Evolutionary conservation across 306 rosid genomes (phyloP).

Genomic region (Castanea crenata): DNA sequence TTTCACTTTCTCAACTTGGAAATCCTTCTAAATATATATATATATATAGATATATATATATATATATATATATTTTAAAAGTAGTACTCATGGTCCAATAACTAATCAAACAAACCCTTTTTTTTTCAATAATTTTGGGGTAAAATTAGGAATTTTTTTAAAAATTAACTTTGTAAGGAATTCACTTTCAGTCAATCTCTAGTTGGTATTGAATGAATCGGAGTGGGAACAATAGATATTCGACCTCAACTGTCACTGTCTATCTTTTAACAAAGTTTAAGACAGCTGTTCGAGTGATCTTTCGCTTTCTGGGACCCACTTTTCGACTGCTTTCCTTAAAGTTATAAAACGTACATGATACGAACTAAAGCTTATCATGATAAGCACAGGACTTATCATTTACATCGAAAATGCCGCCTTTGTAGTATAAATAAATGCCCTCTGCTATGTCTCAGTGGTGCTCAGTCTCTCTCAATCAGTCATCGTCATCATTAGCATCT

Average conservation of each 20-base stretch:
- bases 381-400: rapidly evolving
- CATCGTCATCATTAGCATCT: neutral
- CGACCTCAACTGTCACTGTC: constrained; percentile 13
- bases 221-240: neutral
- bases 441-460: neutral
- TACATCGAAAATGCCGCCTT: constrained; percentile 23
- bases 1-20: too few species aligned
- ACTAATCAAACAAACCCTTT: too few species aligned
- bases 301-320: neutral
- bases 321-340: neutral
- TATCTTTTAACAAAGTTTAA: constrained; percentile 3
- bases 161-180: too few species aligned
- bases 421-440: neutral
- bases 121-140: neutral
- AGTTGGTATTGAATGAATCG: neutral
- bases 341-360: too few species aligned
- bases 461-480: neutral
- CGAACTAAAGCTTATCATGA: neutral
- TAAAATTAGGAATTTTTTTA: neutral
- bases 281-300: constrained; percentile 1
- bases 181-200: neutral
- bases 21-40: too few species aligned
- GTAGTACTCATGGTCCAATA: too few species aligned
- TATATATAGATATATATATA: too few species aligned
- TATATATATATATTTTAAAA: too few species aligned